These are phyloP conservation scores for Bruguiera sexangula DNA, from an alignment of 345 rosid genomes.

Conservation along the genomic window DNA sequence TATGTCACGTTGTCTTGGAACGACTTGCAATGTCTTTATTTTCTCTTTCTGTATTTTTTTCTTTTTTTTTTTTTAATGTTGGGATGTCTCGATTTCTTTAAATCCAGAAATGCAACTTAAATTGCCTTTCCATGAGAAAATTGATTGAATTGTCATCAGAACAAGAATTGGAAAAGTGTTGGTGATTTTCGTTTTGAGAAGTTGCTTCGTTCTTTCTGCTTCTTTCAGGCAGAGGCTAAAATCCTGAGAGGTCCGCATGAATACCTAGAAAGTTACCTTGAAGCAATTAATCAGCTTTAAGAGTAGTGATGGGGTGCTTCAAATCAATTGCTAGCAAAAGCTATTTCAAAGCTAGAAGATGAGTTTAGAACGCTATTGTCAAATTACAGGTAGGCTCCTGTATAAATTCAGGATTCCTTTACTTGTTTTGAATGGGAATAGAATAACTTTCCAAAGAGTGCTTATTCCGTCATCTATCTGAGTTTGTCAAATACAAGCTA, in stretches of 20 bases:
- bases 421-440: not conserved
- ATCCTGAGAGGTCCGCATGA: slow-evolving; percentile 96
- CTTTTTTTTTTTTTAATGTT: not conserved
- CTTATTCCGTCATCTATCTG: too few relatives aligned
- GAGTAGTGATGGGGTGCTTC: slow-evolving; percentile 57
- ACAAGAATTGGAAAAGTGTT: too few relatives aligned
- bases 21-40: too few relatives aligned
- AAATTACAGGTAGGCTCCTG: slow-evolving; percentile 66
- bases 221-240: slow-evolving; percentile 81
- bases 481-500: too few relatives aligned
- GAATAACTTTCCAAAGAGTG: not conserved
- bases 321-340: slow-evolving; percentile 67
- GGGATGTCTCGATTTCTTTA: too few relatives aligned
- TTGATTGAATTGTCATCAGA: too few relatives aligned
- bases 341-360: slow-evolving; percentile 81
- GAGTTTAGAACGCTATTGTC: slow-evolving; percentile 75
- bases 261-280: slow-evolving; percentile 81
- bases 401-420: not conserved
- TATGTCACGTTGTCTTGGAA: too few relatives aligned
- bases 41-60: too few relatives aligned
- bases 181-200: not conserved
- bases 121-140: too few relatives aligned
- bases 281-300: slow-evolving; percentile 87
- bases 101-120: not conserved
- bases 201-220: not conserved